phyloP scores from a whole-genome alignment of 2,329 filamentous ascomycete species.

The Plenodomus tracheiphilus region DNA sequence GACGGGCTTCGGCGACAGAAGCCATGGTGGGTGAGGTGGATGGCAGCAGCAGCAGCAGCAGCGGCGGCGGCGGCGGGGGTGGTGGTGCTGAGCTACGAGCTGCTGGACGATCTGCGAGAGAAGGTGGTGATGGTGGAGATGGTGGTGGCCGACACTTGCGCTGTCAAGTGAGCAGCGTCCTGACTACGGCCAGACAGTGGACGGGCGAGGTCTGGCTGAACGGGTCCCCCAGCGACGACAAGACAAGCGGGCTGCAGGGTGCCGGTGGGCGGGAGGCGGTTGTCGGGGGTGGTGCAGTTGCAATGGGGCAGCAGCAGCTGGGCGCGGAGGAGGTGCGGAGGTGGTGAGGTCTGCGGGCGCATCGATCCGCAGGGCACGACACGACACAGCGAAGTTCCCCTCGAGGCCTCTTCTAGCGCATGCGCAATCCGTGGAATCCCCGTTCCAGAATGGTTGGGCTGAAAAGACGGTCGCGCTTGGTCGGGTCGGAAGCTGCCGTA shows the following conservation, averaged over 20 bases:
- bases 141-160: conserved; percentile 2
- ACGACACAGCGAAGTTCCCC: neutral
- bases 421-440: conserved; percentile 9
- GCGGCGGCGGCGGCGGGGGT: too few relatives aligned
- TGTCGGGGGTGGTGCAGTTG: neutral
- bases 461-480: conserved; percentile 5
- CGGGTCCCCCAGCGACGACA: neutral
- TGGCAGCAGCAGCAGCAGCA: too few relatives aligned
- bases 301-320: neutral
- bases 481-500: conserved; percentile 18
- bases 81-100: conserved; percentile 13
- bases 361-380: conserved; percentile 2
- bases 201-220: too few relatives aligned
- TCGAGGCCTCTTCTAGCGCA: conserved; percentile 13
- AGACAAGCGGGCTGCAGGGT: neutral
- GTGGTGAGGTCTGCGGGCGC: conserved; percentile 5
- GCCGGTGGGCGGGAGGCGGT: too few relatives aligned
- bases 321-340: neutral
- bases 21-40: conserved; percentile 42
- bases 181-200: too few relatives aligned
- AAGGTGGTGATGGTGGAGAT: too few relatives aligned
- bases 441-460: conserved; percentile 14
- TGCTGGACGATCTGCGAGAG: too few relatives aligned
- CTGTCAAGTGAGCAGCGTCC: neutral
- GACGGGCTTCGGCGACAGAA: conserved; percentile 49